Conservation (phyloP, 2,329 filamentous ascomycete genomes). For the Bisporella sp. region DNA sequence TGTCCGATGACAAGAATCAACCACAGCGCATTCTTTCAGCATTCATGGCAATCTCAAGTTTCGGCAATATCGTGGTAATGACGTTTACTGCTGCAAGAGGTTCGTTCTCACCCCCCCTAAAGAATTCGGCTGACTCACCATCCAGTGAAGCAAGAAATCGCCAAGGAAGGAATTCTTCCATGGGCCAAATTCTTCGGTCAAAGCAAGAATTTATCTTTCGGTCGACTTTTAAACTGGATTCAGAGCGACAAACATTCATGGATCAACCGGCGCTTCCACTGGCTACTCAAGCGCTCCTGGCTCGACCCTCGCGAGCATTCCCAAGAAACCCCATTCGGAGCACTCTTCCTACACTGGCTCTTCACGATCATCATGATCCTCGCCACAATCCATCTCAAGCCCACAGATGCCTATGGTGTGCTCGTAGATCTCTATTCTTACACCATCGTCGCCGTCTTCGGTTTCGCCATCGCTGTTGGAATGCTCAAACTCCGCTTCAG, state of each 20-base stretch:
- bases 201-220: slow-evolving; percentile 15
- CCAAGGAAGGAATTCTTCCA: slow-evolving; percentile 49
- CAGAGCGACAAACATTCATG: not conserved
- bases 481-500: slow-evolving; percentile 3
- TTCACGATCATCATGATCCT: slow-evolving; percentile 12
- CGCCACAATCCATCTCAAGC: slow-evolving; percentile 1
- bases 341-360: slow-evolving; percentile 16
- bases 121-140: not conserved
- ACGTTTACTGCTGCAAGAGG: slow-evolving; percentile 45
- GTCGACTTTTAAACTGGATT: slow-evolving; percentile 1
- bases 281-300: slow-evolving; percentile 3
- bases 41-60: slow-evolving; percentile 44
- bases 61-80: slow-evolving; percentile 43
- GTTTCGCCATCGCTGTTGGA: not conserved
- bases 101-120: not conserved
- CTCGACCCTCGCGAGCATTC: slow-evolving; percentile 23
- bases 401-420: slow-evolving; percentile 10
- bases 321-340: slow-evolving; percentile 14
- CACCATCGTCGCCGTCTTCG: slow-evolving; percentile 30
- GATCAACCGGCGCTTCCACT: slow-evolving; percentile 4
- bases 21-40: slow-evolving; percentile 36
- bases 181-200: slow-evolving; percentile 41
- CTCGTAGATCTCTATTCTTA: slow-evolving; percentile 34
- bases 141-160: slow-evolving; percentile 51
- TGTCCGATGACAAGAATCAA: slow-evolving; percentile 19